Percentiles rank a stretch among this genome's conserved stretches.
These are phyloP conservation scores for Cystofilobasidium bisporidii DNA, from an alignment of 768 basidiomycete species.

Conservation along the genomic window DNA sequence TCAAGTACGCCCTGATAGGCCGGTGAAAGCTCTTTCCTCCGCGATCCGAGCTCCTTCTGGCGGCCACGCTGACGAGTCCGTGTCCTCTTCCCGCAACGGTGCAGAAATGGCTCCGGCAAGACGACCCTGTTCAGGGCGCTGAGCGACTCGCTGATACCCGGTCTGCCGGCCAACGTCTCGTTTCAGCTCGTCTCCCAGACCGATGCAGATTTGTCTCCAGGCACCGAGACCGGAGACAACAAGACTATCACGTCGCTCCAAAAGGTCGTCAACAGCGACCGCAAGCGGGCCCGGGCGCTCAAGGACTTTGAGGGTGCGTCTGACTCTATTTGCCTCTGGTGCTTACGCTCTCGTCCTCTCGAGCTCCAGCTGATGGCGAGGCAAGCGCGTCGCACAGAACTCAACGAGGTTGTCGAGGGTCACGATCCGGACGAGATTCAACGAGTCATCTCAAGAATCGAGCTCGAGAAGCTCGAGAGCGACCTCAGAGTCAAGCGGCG, in stretches of 20 bases:
- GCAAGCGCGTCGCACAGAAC: conserved; percentile 25
- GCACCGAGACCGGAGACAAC: conserved; percentile 30
- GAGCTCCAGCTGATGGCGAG: no score
- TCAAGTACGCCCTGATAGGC: conserved; percentile 47
- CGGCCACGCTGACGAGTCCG: conserved; percentile 10
- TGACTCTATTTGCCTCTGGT: no score
- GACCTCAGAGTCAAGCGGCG: conserved; percentile 42
- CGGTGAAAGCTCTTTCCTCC: conserved; percentile 28
- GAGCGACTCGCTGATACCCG: conserved; percentile 46
- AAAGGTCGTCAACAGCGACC: conserved; percentile 46
- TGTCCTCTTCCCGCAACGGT: no score
- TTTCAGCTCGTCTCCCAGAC: conserved; percentile 47
- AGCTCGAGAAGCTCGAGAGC: conserved; percentile 30
- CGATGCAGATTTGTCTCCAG: conserved; percentile 32
- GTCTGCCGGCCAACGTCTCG: conserved; percentile 43
- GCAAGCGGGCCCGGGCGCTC: conserved; percentile 40
- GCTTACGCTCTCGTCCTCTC: no score
- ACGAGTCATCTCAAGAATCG: conserved; percentile 26
- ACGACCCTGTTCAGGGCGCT: conserved; percentile 46
- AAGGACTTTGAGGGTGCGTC: conserved; percentile 32
- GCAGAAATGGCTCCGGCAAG: conserved; percentile 51
- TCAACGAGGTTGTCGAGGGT: conserved; percentile 33
- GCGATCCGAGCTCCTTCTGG: no score
- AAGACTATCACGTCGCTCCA: conserved; percentile 38
- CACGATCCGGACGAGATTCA: conserved; percentile 27